phyloP scores from a whole-genome alignment of 140 eudicot genomes.

The Cichorium intybus region DNA sequence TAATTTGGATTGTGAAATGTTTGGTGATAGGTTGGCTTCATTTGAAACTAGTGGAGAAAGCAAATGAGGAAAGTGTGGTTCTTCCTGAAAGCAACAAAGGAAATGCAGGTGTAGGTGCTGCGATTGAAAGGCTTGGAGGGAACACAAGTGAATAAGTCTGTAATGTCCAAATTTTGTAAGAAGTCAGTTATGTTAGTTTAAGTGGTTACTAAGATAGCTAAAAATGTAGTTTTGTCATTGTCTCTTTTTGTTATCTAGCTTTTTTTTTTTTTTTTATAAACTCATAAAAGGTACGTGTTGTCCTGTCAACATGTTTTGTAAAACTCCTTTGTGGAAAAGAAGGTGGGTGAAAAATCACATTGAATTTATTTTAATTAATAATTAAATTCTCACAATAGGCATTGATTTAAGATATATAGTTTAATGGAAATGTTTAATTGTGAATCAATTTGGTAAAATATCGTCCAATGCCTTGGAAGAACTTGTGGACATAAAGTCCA shows the following conservation, averaged over 20 bases:
- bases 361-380: too few species aligned
- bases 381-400: too few species aligned
- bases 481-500: too few species aligned
- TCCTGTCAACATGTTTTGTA: background rate
- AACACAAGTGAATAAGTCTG: conserved; percentile 36
- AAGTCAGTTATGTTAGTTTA: background rate
- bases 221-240: background rate
- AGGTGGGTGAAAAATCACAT: too few species aligned
- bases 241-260: background rate
- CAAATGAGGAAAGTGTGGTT: conserved; percentile 52
- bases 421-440: too few species aligned
- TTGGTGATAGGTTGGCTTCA: conserved; percentile 85
- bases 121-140: conserved; percentile 78
- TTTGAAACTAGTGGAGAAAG: conserved; percentile 88
- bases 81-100: conserved; percentile 30
- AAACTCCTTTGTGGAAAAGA: background rate
- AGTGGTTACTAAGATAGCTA: conserved; percentile 11
- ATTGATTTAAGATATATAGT: too few species aligned
- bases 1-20: background rate
- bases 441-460: too few species aligned
- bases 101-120: conserved; percentile 65
- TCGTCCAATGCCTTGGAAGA: too few species aligned
- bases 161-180: conserved; percentile 18
- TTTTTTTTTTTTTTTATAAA: background rate
- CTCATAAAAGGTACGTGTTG: background rate